Conservation (phyloP, 2,329 filamentous ascomycete species). For the Tolypocladium guangdongense region DNA sequence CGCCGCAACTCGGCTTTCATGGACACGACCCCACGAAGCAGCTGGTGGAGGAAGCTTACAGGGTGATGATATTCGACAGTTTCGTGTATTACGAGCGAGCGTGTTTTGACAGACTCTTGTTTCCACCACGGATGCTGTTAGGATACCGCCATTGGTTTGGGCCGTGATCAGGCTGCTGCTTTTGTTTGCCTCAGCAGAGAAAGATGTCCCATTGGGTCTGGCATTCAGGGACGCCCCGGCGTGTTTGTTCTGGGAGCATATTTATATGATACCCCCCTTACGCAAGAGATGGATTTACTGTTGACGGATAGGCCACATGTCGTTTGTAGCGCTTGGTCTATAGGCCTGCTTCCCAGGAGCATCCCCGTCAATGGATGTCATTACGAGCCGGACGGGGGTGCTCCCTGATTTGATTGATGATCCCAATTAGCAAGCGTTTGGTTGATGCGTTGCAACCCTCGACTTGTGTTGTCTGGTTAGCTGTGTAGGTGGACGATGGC, state of each 20-base stretch:
- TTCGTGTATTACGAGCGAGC: constrained; percentile 6
- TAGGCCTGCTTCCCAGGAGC: neutral
- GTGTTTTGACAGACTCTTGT: constrained; percentile 4
- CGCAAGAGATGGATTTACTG: neutral
- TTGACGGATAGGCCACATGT: neutral
- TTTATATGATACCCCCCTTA: neutral
- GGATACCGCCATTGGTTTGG: neutral
- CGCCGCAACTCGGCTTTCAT: constrained; percentile 30
- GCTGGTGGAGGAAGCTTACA: constrained; percentile 50
- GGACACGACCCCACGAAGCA: constrained; percentile 39
- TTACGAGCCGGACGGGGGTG: neutral
- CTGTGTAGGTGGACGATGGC: neutral
- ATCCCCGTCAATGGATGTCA: neutral
- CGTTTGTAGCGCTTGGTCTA: neutral
- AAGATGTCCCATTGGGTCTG: neutral
- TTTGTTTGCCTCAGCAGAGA: neutral
- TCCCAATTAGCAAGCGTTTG: neutral
- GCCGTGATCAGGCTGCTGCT: neutral
- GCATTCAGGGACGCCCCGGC: neutral
- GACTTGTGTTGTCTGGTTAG: neutral
- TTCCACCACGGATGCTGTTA: neutral
- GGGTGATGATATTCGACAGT: constrained; percentile 14
- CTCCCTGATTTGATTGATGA: neutral
- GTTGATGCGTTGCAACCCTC: neutral
- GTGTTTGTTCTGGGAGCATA: neutral